Evolutionary conservation across 2,329 filamentous ascomycete genomes (phyloP).

Genomic region (Aspergillus sp.): DNA sequence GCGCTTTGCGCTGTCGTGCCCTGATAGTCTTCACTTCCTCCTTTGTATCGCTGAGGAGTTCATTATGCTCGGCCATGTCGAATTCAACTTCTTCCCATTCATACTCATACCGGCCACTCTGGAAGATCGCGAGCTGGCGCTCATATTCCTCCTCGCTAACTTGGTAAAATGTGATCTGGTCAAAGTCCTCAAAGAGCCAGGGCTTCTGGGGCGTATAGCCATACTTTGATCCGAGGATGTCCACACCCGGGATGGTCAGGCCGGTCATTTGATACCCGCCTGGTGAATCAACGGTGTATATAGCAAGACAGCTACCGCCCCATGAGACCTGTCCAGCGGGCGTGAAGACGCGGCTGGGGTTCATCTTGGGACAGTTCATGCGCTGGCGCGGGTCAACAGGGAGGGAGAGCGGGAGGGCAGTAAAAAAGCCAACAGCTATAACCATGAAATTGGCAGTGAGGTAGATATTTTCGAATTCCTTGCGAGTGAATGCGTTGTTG

Average conservation of each 20-base stretch:
- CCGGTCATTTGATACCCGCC: constrained; percentile 59
- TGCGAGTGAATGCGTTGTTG: constrained; percentile 53
- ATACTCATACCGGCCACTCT: constrained; percentile 53
- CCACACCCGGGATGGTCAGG: constrained; percentile 54
- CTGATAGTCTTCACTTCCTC: constrained; percentile 51
- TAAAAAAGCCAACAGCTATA: constrained; percentile 57
- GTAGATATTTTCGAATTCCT: constrained; percentile 53
- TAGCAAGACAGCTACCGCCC: constrained; percentile 55
- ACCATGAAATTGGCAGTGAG: constrained; percentile 53
- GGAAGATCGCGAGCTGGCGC: constrained; percentile 48
- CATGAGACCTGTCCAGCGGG: constrained; percentile 57
- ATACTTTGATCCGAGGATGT: constrained; percentile 53
- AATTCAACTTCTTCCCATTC: constrained; percentile 52
- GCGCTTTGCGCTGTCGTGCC: constrained; percentile 47
- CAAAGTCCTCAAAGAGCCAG: constrained; percentile 59
- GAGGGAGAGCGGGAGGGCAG: constrained; percentile 52
- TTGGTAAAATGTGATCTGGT: constrained; percentile 56
- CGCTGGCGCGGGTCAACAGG: constrained; percentile 56
- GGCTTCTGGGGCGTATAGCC: constrained; percentile 49
- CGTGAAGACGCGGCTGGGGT: constrained; percentile 57
- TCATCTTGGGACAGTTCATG: constrained; percentile 57
- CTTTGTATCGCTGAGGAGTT: constrained; percentile 46
- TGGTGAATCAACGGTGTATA: constrained; percentile 58
- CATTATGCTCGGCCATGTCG: constrained; percentile 58
- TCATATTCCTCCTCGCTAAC: constrained; percentile 56